Evolutionary conservation across 192 early-diverging fungal species (phyloP).

Genomic region (Umbelopsis sp.): DNA sequence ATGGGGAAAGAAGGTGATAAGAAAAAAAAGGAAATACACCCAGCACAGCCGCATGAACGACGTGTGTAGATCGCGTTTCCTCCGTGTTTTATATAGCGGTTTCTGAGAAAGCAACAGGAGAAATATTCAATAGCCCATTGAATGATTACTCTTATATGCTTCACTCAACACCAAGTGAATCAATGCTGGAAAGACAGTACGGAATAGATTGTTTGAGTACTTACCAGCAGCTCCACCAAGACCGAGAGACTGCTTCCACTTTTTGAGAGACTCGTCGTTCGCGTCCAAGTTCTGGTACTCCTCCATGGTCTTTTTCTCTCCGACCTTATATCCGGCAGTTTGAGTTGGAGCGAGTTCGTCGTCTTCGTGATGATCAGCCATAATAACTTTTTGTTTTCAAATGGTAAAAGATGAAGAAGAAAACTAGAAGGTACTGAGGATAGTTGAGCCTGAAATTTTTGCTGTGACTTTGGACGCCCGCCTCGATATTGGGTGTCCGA

Average conservation of each 20-base stretch:
- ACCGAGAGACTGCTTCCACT: conserved; percentile 97
- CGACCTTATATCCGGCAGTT: conserved; percentile 88
- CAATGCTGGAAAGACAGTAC: neutral
- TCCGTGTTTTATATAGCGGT: too few species aligned
- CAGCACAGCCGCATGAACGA: conserved; percentile 3
- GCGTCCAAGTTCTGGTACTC: conserved; percentile 89
- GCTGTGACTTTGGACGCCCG: conserved; percentile 4
- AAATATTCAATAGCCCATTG: too few species aligned
- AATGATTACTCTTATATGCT: too few species aligned
- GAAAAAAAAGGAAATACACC: neutral
- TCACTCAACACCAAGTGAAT: too few species aligned
- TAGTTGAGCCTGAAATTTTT: conserved; percentile 21
- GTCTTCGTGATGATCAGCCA: conserved; percentile 55
- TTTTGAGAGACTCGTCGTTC: conserved; percentile 89
- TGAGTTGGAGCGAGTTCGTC: conserved; percentile 77
- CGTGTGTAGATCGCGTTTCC: neutral
- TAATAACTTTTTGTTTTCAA: conserved; percentile 19
- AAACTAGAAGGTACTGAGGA: neutral
- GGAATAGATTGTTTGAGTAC: neutral
- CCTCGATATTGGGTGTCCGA: conserved; percentile 16
- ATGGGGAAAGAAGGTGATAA: neutral
- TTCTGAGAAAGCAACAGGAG: neutral
- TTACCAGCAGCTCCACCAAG: conserved; percentile 60
- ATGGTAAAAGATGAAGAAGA: conserved; percentile 1
- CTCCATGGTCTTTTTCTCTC: conserved; percentile 87